Evolutionary conservation across 1,284 basidiomycete genomes (phyloP), one percentile per base, ranked within the genome.

Genomic region (Macrocybe sp.): DNA sequence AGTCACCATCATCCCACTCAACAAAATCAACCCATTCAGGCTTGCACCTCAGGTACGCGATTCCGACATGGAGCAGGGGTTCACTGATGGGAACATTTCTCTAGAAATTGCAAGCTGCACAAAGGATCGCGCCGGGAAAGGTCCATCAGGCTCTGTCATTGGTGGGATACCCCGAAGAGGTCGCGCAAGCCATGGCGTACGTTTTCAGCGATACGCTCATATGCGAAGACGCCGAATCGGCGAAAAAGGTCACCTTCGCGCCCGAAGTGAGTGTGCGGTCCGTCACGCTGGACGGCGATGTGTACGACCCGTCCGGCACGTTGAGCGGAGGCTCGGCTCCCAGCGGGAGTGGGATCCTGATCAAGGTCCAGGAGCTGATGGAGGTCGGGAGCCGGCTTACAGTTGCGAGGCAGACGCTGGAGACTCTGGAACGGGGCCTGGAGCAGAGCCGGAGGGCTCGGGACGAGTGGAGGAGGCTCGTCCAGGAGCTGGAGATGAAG

Each of bases 221-320:
- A 61, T 98, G 95, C 64, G 83, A 87, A 39, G 93, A 97, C 61
- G 83, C 94, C 3, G 84, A 86, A 30, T 81, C 93, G 0, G 97
- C 97, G 6, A 92, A 95, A 62, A 72, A 74, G 0, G 90, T 97
- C 37, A 97, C 97, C 0, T 99, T 97, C 70, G 67, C 75, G 22
- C 72, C 67, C 6, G 77, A 84, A 28, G 78, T 88, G 11, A 78
- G 77, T 10, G 81, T 89, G 52, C 86, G 86, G 50, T 94, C 90
- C 8, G 94, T 99, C 45, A 99, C 97, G 1, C 74, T 96, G 12
- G 87, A 94, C 28, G 97, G 97, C 11, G 97, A 99, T 60, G 84
- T 97, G 6, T 99, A 99, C 66, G 96, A 99, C 58, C 96, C 97
- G 0, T 89, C 89, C 3, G 97, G 97, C 3, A 96, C 91, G 1